These are phyloP conservation scores for Euphorbia tirucalli DNA, from an alignment of 345 rosid genomes.

Conservation along the genomic window DNA sequence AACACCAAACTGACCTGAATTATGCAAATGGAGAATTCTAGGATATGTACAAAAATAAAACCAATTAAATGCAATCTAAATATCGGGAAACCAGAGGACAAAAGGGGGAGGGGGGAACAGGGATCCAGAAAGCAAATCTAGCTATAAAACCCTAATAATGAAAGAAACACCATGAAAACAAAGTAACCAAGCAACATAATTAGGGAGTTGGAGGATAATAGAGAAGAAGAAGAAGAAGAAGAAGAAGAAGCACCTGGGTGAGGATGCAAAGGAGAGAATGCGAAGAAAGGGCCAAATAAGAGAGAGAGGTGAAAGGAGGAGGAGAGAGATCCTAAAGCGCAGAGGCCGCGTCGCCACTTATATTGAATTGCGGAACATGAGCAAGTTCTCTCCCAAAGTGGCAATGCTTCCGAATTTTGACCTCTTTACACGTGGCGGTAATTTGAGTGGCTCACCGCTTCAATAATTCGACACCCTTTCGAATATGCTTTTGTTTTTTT, in stretches of 20 bases:
- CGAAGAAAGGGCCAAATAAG: not conserved
- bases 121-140: not conserved
- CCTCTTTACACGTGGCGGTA: conserved; percentile 17
- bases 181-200: not conserved
- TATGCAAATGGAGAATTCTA: not conserved
- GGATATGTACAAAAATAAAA: not conserved
- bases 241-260: conserved; percentile 19
- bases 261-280: conserved; percentile 16
- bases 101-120: not conserved
- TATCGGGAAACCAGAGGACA: not conserved
- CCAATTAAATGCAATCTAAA: not conserved
- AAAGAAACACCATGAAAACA: not conserved
- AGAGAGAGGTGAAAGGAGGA: not conserved
- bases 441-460: not conserved
- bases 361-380: not conserved
- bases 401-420: not conserved
- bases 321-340: not conserved
- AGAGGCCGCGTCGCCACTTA: conserved; percentile 28
- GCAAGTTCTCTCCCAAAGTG: not conserved
- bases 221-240: not conserved
- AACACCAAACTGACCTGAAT: not conserved
- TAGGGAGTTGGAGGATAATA: not conserved
- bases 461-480: too few relatives aligned
- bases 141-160: not conserved
- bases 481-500: too few relatives aligned